Percentiles rank a stretch among this genome's conserved stretches.
These are phyloP conservation scores for Candida cerambycidarum DNA, from an alignment of 805 yeast species.

Conservation along the genomic window DNA sequence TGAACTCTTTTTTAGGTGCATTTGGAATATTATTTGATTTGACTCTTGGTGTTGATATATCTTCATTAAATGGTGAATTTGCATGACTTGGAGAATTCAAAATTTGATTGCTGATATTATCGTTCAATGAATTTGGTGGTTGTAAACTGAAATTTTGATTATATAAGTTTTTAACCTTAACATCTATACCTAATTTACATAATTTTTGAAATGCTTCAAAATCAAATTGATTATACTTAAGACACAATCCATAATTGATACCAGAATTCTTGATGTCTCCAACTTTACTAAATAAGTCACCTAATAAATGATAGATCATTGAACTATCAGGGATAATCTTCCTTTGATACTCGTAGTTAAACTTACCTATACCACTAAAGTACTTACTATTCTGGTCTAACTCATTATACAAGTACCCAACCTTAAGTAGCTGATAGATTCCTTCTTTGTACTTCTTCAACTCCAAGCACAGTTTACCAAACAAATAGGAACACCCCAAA, in stretches of 20 bases:
- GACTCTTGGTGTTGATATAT: constrained; percentile 29
- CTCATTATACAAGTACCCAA: constrained; percentile 32
- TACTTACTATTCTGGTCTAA: constrained; percentile 7
- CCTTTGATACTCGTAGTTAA: constrained; percentile 40
- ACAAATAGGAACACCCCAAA: constrained; percentile 74
- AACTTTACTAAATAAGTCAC: constrained; percentile 57
- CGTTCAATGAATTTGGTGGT: not conserved
- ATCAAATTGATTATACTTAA: constrained; percentile 72
- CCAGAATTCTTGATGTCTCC: constrained; percentile 68
- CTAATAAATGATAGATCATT: constrained; percentile 65
- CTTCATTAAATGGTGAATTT: constrained; percentile 9
- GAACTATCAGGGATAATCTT: constrained; percentile 63
- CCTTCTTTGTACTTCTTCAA: constrained; percentile 63
- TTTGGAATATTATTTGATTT: constrained; percentile 30
- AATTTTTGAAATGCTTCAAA: constrained; percentile 86
- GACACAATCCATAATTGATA: constrained; percentile 64
- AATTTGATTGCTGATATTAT: not conserved
- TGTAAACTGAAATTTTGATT: constrained; percentile 4
- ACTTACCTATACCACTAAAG: constrained; percentile 22
- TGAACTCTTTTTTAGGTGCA: constrained; percentile 37
- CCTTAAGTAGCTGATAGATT: constrained; percentile 40
- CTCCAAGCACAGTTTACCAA: constrained; percentile 63
- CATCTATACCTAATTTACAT: constrained; percentile 67
- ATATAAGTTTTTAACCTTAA: constrained; percentile 54
- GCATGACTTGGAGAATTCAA: not conserved